Evolutionary conservation across 805 yeast genomes (phyloP).

Genomic region (Isabelozyma gotoi): DNA sequence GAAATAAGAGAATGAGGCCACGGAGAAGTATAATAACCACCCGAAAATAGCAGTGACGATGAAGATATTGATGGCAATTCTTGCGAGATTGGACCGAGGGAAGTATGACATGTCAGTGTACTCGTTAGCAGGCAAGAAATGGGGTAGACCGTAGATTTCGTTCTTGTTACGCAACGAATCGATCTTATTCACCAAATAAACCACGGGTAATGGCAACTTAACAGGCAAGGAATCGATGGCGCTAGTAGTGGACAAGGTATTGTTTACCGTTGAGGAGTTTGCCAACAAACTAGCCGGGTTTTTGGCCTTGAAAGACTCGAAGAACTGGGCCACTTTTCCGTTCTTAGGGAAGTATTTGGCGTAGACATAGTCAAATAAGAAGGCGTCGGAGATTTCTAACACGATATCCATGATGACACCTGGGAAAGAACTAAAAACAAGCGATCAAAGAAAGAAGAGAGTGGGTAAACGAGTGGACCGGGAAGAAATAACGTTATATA

Average conservation of each 20-base stretch:
- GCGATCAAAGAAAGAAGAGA: not conserved
- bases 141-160: constrained; percentile 65
- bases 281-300: not conserved
- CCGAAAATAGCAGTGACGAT: constrained; percentile 79
- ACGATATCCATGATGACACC: constrained; percentile 79
- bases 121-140: constrained; percentile 52
- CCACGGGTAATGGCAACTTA: constrained; percentile 11
- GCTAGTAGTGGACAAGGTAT: constrained; percentile 5
- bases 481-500: not conserved
- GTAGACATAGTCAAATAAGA: constrained; percentile 69
- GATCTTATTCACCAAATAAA: constrained; percentile 12
- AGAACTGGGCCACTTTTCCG: constrained; percentile 12
- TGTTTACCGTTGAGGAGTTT: constrained; percentile 1
- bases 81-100: constrained; percentile 66
- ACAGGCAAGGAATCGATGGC: constrained; percentile 4
- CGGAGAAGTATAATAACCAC: constrained; percentile 72
- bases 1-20: constrained; percentile 74
- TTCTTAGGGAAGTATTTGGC: constrained; percentile 51
- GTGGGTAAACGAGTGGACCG: not conserved
- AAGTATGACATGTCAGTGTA: constrained; percentile 67
- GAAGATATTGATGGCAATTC: constrained; percentile 70
- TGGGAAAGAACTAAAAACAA: not conserved
- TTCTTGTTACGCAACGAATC: constrained; percentile 24
- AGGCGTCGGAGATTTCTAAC: constrained; percentile 76
- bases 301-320: constrained; percentile 16